phyloP scores from a whole-genome alignment of 331 rosid genomes.

The Saraca asoca region DNA sequence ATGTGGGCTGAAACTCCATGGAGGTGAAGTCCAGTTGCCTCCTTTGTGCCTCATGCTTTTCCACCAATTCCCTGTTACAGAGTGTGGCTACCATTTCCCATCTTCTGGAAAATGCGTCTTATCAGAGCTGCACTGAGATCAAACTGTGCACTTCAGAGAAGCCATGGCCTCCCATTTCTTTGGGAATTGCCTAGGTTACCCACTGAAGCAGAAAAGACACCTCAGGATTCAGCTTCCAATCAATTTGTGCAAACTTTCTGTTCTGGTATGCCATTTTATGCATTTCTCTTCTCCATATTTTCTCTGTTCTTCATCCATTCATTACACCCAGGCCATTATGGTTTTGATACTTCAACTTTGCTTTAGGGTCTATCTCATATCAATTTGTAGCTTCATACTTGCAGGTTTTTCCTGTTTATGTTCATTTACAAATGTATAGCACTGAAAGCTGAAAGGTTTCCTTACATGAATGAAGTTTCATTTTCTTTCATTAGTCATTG shows the following conservation, averaged over 20 bases:
- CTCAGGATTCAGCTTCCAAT: constrained; percentile 26
- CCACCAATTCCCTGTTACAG: too few relatives aligned
- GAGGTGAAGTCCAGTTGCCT: too few relatives aligned
- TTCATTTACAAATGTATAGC: too few relatives aligned
- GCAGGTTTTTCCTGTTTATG: too few relatives aligned
- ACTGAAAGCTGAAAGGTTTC: too few relatives aligned
- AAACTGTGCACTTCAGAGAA: neutral
- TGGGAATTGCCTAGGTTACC: constrained; percentile 40
- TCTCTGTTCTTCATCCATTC: neutral
- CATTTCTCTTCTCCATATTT: neutral
- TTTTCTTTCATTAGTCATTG: too few relatives aligned
- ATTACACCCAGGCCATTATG: too few relatives aligned
- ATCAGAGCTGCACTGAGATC: constrained; percentile 37
- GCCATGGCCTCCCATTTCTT: constrained; percentile 23
- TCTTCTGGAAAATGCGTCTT: constrained; percentile 29
- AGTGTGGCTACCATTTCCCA: too few relatives aligned
- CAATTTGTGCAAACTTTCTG: constrained; percentile 22
- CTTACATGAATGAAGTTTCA: too few relatives aligned
- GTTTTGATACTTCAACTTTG: neutral
- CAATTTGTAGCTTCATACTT: too few relatives aligned
- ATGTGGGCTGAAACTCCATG: too few relatives aligned
- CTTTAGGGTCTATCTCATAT: constrained; percentile 22
- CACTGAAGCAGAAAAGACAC: constrained; percentile 37
- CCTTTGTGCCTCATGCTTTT: too few relatives aligned
- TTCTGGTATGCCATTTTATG: constrained; percentile 26